These are phyloP conservation scores for Aspergillus oerlinghausenensis DNA, from an alignment of 2,329 filamentous ascomycete species.

Conservation along the genomic window DNA sequence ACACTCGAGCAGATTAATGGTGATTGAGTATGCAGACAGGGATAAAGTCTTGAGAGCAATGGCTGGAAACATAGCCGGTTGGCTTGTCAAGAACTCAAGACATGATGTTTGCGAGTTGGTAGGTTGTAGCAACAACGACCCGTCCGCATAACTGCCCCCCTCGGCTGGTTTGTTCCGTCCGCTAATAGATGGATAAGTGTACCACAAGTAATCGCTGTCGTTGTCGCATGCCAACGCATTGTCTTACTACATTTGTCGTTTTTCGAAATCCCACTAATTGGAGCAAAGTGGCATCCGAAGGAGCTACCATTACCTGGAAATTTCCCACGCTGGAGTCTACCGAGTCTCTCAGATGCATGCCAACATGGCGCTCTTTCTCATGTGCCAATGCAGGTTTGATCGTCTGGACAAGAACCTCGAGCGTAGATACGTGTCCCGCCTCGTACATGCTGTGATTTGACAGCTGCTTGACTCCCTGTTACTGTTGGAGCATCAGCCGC, in stretches of 20 bases:
- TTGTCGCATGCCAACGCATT: not conserved
- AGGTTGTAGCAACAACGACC: not conserved
- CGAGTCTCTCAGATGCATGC: slow-evolving; percentile 7
- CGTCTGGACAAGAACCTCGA: slow-evolving; percentile 10
- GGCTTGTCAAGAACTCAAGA: not conserved
- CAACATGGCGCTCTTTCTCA: slow-evolving; percentile 11
- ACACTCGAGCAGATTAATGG: not conserved
- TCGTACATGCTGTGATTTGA: slow-evolving; percentile 1
- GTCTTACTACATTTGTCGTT: not conserved
- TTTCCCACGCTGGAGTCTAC: not conserved
- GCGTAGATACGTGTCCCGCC: slow-evolving; percentile 13
- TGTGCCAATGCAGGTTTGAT: slow-evolving; percentile 13
- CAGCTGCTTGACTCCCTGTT: slow-evolving; percentile 8
- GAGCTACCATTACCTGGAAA: not conserved
- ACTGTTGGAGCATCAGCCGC: slow-evolving; percentile 8
- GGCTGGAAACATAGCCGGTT: not conserved
- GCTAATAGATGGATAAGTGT: not conserved
- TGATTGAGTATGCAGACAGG: not conserved
- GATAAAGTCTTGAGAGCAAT: not conserved
- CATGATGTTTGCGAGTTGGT: not conserved
- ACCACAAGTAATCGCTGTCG: not conserved
- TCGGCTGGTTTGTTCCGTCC: not conserved
- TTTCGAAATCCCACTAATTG: not conserved
- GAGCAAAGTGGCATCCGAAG: not conserved
- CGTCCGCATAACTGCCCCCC: not conserved